Percentiles rank a stretch among this genome's conserved stretches.
These are phyloP conservation scores for Reutealis trisperma DNA, from an alignment of 345 rosid species.

Conservation along the genomic window DNA sequence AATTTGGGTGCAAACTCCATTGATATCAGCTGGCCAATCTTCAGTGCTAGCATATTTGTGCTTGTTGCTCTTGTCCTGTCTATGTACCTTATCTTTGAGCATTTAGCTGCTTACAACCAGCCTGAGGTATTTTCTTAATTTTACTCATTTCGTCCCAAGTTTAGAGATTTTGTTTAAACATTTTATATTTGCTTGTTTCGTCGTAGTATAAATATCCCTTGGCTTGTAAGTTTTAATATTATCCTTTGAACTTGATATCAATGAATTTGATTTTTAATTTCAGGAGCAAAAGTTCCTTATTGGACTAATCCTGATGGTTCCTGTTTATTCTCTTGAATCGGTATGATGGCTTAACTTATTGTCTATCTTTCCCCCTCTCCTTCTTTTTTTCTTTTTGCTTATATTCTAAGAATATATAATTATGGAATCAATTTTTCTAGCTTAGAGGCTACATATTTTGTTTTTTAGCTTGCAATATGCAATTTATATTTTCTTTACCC, in stretches of 20 bases:
- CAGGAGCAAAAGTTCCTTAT: constrained; percentile 98
- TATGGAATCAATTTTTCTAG: too few species aligned
- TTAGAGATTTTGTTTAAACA: not conserved
- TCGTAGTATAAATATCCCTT: not conserved
- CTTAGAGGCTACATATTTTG: not conserved
- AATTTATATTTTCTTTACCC: too few species aligned
- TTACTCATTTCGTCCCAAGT: constrained; percentile 6
- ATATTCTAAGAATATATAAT: not conserved
- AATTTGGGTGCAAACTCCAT: constrained; percentile 46
- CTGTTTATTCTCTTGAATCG: constrained; percentile 94
- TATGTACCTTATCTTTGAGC: constrained; percentile 88
- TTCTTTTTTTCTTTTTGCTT: not conserved
- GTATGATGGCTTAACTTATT: constrained; percentile 41
- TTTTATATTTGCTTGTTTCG: not conserved
- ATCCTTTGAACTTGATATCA: constrained; percentile 4
- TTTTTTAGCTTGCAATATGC: not conserved
- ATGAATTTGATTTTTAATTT: constrained; percentile 24
- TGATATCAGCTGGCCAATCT: constrained; percentile 71
- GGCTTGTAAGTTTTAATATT: not conserved
- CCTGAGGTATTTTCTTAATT: constrained; percentile 72
- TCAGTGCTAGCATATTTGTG: constrained; percentile 86
- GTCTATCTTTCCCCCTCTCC: not conserved
- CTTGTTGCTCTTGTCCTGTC: constrained; percentile 76
- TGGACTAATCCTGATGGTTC: constrained; percentile 97
- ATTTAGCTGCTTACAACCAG: constrained; percentile 86